Evolutionary conservation across 805 yeast genomes (phyloP), one percentile per base, ranked within the genome.

Genomic region (Wickerhamomyces sydowiorum): DNA sequence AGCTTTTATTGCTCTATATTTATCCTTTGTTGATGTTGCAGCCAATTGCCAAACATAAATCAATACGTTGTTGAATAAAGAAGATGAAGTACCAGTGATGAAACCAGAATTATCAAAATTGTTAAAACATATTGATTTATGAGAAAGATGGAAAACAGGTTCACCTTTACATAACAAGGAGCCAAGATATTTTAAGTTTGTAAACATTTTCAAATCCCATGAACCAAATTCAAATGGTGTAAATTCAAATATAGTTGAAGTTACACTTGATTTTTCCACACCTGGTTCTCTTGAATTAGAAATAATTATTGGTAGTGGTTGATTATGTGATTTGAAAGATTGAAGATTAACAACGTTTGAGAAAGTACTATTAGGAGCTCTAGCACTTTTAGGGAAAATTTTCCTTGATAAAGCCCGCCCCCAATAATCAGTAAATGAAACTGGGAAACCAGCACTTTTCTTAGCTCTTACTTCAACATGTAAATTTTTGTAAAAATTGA

Each of bases 201-300:
- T 62, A 48, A 81, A 81, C 5, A 75, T 62, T 29, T 66, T 59
- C 27, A 73, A 48, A 47, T 79, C 83, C 85, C 86, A 81, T 0
- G 83, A 76, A 0, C 87, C 87, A 62, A 80, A 80, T 43, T 81
- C 88, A 52, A 59, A 77, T 0, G 86, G 86, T 13, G 73, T 76
- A 48, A 81, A 73, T 56, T 81, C 87, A 47, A 78, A 71, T 3
- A 76, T 45, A 43, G 68, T 72, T 1, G 81, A 71, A 25, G 58
- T 56, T 2, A 51, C 55, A n/a, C 61, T 53, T 39, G 46, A 59
- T 46, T 53, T 60, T 38, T 50, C 52, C 10, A 51, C 40, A 19
- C 55, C 63, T 4, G 71, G 73, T 39, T 62, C 65, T 48, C 68
- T 67, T 42, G 54, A 61, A 54, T 60, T 65, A 23, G 73, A 64